Conservation (phyloP, 257 asterid genomes). For the Solanum pimpinellifolium region DNA sequence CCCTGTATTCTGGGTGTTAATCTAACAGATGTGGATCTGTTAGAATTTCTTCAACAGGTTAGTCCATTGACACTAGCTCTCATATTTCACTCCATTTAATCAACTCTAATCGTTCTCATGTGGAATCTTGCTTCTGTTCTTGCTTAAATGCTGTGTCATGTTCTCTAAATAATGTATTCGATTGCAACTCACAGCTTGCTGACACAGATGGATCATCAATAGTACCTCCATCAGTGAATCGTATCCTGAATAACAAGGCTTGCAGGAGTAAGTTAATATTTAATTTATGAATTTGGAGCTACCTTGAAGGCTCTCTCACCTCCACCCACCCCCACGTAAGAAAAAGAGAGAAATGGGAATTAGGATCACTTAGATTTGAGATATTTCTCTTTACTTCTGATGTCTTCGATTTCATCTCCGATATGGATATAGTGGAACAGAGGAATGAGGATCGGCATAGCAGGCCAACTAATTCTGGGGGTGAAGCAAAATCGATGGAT, state of each 20-base stretch:
- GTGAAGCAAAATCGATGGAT: background rate
- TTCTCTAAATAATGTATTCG: background rate
- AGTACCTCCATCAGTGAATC: conserved; percentile 76
- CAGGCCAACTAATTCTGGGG: background rate
- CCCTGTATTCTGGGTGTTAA: conserved; percentile 79
- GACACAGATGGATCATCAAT: conserved; percentile 95
- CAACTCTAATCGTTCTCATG: background rate
- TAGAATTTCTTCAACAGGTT: conserved; percentile 92
- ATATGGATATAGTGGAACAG: background rate
- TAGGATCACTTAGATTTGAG: background rate
- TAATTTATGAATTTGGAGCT: background rate
- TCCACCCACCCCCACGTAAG: background rate
- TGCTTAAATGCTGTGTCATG: background rate
- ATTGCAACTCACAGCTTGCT: conserved; percentile 45
- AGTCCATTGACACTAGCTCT: background rate
- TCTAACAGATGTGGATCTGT: conserved; percentile 67
- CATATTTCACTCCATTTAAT: background rate
- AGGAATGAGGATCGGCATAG: background rate
- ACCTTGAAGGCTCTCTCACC: background rate
- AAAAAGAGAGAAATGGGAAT: background rate
- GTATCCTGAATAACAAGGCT: conserved; percentile 82
- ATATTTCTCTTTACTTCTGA: background rate
- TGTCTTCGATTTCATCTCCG: background rate
- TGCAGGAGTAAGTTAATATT: conserved; percentile 62
- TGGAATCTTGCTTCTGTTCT: background rate